Evolutionary conservation across 176 grass and related monocot genomes (phyloP).

Genomic region (Aechmea fasciata): DNA sequence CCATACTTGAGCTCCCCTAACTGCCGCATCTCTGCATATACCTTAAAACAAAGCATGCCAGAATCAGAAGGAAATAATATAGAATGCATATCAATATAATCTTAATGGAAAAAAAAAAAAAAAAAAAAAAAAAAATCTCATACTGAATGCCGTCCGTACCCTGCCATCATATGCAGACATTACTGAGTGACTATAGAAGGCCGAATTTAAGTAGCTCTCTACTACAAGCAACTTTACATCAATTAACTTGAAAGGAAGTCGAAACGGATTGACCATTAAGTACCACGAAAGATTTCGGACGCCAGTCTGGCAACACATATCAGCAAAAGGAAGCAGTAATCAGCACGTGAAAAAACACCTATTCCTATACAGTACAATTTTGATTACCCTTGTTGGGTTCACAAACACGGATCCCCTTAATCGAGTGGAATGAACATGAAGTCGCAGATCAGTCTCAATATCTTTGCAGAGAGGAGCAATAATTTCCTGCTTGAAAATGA

Average conservation of each 20-base stretch:
- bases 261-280: slow-evolving; percentile 48
- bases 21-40: slow-evolving; percentile 69
- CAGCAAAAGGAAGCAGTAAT: background rate
- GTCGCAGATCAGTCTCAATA: slow-evolving; percentile 69
- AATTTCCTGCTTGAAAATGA: slow-evolving; percentile 49
- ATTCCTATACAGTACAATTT: slow-evolving; percentile 3
- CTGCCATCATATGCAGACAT: slow-evolving; percentile 58
- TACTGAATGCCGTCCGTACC: slow-evolving; percentile 29
- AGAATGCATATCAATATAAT: slow-evolving; percentile 12
- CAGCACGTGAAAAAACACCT: slow-evolving; percentile 17
- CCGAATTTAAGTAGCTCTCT: slow-evolving; percentile 54
- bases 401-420: slow-evolving; percentile 60
- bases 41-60: slow-evolving; percentile 32
- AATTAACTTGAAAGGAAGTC: slow-evolving; percentile 50
- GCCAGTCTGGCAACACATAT: slow-evolving; percentile 47
- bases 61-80: slow-evolving; percentile 8
- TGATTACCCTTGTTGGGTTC: slow-evolving; percentile 69
- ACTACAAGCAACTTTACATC: slow-evolving; percentile 59
- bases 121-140: background rate
- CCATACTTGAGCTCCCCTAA: slow-evolving; percentile 66
- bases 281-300: slow-evolving; percentile 69
- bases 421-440: slow-evolving; percentile 82
- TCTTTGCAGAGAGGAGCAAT: slow-evolving; percentile 62
- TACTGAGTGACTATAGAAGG: slow-evolving; percentile 53
- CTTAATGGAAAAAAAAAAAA: too few relatives aligned